Evolutionary conservation across 163 green algal species (phyloP).

Genomic region (Chlorella variabilis): DNA sequence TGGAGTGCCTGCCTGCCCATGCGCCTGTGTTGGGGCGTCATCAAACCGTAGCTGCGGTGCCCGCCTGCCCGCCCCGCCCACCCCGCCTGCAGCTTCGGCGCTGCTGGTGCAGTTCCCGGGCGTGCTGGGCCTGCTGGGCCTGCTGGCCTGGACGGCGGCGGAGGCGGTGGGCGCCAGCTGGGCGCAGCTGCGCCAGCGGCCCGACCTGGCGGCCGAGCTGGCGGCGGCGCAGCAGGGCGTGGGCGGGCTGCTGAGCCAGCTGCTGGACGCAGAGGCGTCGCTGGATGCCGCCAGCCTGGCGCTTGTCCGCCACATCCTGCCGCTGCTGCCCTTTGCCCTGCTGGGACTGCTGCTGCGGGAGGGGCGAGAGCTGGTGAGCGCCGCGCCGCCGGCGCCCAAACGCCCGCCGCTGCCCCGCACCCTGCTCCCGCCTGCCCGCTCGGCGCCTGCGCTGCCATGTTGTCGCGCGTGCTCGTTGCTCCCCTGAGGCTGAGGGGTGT

Average conservation of each 20-base stretch:
- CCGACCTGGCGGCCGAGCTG: constrained; percentile 7
- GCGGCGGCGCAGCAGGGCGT: not conserved
- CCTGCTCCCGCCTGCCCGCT: not conserved
- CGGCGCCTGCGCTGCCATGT: not conserved
- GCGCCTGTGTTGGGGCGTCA: not conserved
- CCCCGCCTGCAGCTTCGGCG: constrained; percentile 6
- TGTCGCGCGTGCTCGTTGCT: not conserved
- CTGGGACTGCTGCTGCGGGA: constrained; percentile 38
- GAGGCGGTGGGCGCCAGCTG: constrained; percentile 10
- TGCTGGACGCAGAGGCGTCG: constrained; percentile 9
- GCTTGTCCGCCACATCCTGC: constrained; percentile 16
- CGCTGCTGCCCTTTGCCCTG: constrained; percentile 28
- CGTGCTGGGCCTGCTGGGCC: constrained; percentile 20
- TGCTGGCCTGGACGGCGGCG: constrained; percentile 32
- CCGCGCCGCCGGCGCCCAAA: too few species aligned
- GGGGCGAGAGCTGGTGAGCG: constrained; percentile 38
- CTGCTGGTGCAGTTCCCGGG: constrained; percentile 19
- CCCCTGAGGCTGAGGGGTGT: not conserved
- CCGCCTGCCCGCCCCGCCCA: not conserved
- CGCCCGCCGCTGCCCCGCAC: too few species aligned
- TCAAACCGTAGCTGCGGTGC: not conserved
- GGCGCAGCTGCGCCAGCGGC: constrained; percentile 7
- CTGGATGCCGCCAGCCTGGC: constrained; percentile 24
- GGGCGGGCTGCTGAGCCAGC: not conserved
- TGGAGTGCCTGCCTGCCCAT: not conserved